Evolutionary conservation across 768 basidiomycete genomes (phyloP).

Genomic region (Russula sp.): DNA sequence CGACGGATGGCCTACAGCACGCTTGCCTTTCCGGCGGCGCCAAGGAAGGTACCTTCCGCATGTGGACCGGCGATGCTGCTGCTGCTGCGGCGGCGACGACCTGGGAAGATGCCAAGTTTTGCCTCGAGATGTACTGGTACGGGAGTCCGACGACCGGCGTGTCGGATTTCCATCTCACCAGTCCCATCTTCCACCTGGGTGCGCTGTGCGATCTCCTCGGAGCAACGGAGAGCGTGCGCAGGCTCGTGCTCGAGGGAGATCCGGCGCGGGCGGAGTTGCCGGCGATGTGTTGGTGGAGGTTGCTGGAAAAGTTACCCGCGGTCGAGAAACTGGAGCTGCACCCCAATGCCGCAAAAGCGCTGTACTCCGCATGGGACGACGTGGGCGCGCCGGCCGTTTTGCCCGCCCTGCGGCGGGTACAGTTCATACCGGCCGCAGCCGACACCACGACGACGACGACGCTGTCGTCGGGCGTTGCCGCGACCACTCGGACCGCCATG

Average conservation of each 20-base stretch:
- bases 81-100: neutral
- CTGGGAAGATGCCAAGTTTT: slow-evolving; percentile 1
- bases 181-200: slow-evolving; percentile 7
- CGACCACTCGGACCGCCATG: no score
- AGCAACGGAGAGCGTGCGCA: neutral
- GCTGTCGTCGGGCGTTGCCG: neutral
- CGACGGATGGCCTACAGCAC: slow-evolving; percentile 6
- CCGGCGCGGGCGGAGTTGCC: neutral
- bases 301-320: slow-evolving; percentile 5
- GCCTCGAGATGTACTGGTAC: slow-evolving; percentile 5
- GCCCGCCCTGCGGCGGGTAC: neutral
- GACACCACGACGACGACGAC: neutral
- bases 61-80: slow-evolving; percentile 4
- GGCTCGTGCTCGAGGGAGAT: slow-evolving; percentile 3
- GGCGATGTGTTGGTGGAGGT: neutral
- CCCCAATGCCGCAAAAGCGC: neutral
- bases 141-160: neutral
- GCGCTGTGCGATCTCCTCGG: neutral
- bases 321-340: slow-evolving; percentile 4
- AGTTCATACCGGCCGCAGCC: neutral
- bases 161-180: neutral
- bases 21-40: slow-evolving; percentile 2
- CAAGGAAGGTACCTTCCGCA: slow-evolving; percentile 10
- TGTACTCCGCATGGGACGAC: slow-evolving; percentile 3
- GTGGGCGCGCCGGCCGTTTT: slow-evolving; percentile 3